phyloP scores from a whole-genome alignment of 1,284 basidiomycete genomes.

The Fomitopsis palustris region DNA sequence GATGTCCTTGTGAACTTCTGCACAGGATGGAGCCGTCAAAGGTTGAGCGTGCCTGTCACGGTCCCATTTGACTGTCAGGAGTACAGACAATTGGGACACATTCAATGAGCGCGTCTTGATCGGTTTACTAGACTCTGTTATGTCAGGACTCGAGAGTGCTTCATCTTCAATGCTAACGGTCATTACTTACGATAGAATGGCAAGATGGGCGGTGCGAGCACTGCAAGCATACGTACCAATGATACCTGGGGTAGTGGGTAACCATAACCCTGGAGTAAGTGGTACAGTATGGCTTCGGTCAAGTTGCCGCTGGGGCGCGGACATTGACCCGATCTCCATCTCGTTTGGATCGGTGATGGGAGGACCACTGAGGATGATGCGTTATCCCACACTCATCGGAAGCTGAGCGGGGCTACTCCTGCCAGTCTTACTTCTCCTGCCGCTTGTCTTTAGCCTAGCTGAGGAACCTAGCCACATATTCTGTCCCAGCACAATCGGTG shows the following conservation, averaged over 20 bases:
- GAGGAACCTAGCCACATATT: background rate
- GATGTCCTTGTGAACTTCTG: background rate
- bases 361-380: too few species aligned
- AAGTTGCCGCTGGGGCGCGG: background rate
- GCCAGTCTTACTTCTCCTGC: background rate
- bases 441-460: background rate
- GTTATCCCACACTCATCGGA: background rate
- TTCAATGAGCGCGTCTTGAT: background rate
- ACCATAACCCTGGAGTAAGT: too few species aligned
- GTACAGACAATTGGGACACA: background rate
- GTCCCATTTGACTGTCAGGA: background rate
- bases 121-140: background rate
- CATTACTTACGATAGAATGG: too few species aligned
- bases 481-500: background rate
- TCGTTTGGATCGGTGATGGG: constrained; percentile 2
- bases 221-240: too few species aligned
- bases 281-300: background rate
- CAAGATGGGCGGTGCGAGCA: too few species aligned
- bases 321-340: background rate
- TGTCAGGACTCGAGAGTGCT: too few species aligned
- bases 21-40: background rate
- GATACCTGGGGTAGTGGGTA: too few species aligned
- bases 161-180: too few species aligned
- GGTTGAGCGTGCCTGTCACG: background rate
- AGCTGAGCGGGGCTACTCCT: background rate